Evolutionary conservation across 192 early-diverging fungal species (phyloP), one percentile per base, ranked within the genome.

Genomic region (Coemansia sp.): DNA sequence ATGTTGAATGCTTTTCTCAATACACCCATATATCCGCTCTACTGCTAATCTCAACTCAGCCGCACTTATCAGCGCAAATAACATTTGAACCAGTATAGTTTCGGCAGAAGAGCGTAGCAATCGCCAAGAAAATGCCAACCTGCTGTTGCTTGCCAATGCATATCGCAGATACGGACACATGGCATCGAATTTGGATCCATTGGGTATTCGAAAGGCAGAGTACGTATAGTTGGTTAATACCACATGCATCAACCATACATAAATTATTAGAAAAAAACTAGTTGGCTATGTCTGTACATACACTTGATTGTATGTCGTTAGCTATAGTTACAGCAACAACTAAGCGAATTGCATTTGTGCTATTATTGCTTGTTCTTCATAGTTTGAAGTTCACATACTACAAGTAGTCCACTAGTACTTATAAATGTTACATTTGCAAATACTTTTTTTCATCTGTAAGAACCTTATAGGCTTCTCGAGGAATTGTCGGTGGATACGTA

Each of bases 141-240:
- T 98, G 31, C 62, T 98, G 51, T 88, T 92, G 24, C 80, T 97
- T 53, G 92, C 93, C 17, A 77, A 89, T 54, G 89, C 89, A 10
- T 92, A 90, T 68, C 87, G 94, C 52, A 83, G 86, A 29, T 86
- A 92, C 65, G 95, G 94, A 7, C 94, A 98, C 75, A 82, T 88
- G 33, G 83, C 82, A 0, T 91, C 94, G 0, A 71, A 92, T 59
- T 76, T 98, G 56, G 95, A 98, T 81, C 95, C 95, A 6, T 84
- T 98, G 56, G 87, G 84, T 29, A 85, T 95, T 53, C 86, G 51
- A 52, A 69, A 68, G 66, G 22, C 31, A 61, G 88, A 85, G 70
- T 80, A 80, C 21, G 78, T 80, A 51, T 33, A 7, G 24, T n/a
- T 55, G 6, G 6, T 1, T 6, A 24, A 6, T 11, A 6, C 51